Base-by-base conservation (phyloP, 768 basidiomycete genomes). In the Pisolithus orientalis region DNA sequence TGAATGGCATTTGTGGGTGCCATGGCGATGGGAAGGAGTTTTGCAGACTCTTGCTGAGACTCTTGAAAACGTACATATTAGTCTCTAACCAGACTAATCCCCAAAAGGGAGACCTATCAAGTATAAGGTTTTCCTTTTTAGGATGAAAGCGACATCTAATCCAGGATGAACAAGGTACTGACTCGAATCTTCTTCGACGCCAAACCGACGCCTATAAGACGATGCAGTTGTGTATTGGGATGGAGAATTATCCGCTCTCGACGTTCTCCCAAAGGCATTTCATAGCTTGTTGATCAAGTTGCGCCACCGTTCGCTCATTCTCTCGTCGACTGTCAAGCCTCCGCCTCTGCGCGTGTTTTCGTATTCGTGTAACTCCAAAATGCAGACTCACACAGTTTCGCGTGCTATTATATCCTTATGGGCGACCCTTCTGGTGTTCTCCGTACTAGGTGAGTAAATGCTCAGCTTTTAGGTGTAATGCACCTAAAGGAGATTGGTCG, bases 1-100 rank as follows among this genome's bases (percentile, higher is more conserved):
- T 75, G 72, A 31, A 84, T 78, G n/a, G 63, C 73, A 66, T 83
- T 80, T 45, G 78, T 77, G 40, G 69, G 62, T 42, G 60, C 43
- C 76, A 77, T 77, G 42, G 27, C 51, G 42, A 24, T 21, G 21
- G 11, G 13, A 17, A 14, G 14, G 10, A 14, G 11, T 34, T 14
- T 10, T 11, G 11, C 31, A 1, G 9, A 32, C 31, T 9, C 9
- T 32, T 9, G 31, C 1, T 10, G 31, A 11, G 31, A 32, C 8
- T 32, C 31, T 9, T 9, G 8, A 11, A 11, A 1, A 21, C 21
- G 21, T 21, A 21, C 21, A 21, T 21, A 21, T 21, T 21, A 21
- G 21, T 21, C 21, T 21, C 21, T 21, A 21, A 21, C 21, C 21
- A 21, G 21, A 21, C 21, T 21, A 21, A 2, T 21, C 2, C 21